Evolutionary conservation across 495 filamentous ascomycete species (phyloP).

Genomic region (Annulohypoxylon nitens): DNA sequence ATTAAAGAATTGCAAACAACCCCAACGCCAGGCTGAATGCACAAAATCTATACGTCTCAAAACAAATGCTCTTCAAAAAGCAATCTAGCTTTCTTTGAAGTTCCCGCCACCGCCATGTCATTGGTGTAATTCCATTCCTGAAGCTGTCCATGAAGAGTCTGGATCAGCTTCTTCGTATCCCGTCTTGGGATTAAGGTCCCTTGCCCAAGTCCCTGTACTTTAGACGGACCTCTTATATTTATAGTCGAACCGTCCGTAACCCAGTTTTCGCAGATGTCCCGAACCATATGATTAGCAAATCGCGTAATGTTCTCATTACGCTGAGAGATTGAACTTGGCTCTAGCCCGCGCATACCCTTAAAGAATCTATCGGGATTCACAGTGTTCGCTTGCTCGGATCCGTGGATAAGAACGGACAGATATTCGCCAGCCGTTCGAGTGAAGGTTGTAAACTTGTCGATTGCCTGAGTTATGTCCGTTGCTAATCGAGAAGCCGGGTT

Average conservation of each 20-base stretch:
- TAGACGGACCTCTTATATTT: constrained; percentile 51
- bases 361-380: constrained; percentile 37
- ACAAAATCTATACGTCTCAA: constrained; percentile 25
- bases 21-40: constrained; percentile 41
- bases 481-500: constrained; percentile 36
- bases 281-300: constrained; percentile 53
- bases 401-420: constrained; percentile 29
- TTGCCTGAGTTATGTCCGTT: constrained; percentile 19
- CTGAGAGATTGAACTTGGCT: constrained; percentile 3
- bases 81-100: constrained; percentile 18
- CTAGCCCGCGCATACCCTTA: constrained; percentile 14
- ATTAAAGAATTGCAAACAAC: constrained; percentile 10
- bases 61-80: constrained; percentile 41
- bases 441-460: constrained; percentile 40
- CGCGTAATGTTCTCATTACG: constrained; percentile 42
- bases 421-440: constrained; percentile 35
- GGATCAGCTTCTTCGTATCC: constrained; percentile 40
- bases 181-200: constrained; percentile 48
- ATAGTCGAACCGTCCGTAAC: constrained; percentile 47
- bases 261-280: constrained; percentile 59
- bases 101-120: constrained; percentile 30
- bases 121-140: constrained; percentile 50
- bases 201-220: constrained; percentile 42
- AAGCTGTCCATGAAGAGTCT: constrained; percentile 36
- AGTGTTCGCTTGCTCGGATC: constrained; percentile 5